Conservation (phyloP, 345 rosid species). For the Sonneratia alba region DNA sequence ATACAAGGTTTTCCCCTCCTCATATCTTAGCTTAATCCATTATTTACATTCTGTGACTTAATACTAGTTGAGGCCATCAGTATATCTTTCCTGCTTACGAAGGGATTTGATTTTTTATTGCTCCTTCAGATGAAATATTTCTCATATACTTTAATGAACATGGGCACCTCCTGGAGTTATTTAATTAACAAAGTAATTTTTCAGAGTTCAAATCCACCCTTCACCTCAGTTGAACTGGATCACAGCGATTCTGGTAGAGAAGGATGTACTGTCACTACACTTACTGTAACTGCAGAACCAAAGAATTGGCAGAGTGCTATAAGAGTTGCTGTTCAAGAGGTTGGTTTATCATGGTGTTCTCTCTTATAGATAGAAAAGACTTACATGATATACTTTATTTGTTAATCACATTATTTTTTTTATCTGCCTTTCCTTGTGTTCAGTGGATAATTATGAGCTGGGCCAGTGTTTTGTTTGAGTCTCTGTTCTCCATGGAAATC, state of each 20-base stretch:
- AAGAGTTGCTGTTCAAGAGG: slow-evolving; percentile 97
- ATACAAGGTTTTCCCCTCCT: slow-evolving; percentile 57
- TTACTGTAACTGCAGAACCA: slow-evolving; percentile 97
- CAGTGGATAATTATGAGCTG: too few relatives aligned
- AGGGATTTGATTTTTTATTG: not conserved
- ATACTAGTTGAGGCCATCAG: not conserved
- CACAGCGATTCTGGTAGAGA: slow-evolving; percentile 99
- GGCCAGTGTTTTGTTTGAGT: not conserved
- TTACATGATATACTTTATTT: not conserved
- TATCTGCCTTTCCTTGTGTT: too few relatives aligned
- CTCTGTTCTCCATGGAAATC: not conserved
- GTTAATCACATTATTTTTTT: not conserved
- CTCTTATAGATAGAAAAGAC: not conserved
- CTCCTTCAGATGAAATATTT: not conserved
- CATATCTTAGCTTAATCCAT: not conserved
- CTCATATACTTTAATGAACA: not conserved
- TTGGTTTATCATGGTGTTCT: slow-evolving; percentile 23
- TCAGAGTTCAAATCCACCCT: slow-evolving; percentile 99
- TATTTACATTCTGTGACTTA: not conserved
- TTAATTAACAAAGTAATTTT: slow-evolving; percentile 9
- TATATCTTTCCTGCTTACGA: not conserved
- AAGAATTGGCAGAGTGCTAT: slow-evolving; percentile 94
- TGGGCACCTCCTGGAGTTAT: not conserved
- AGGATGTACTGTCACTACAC: slow-evolving; percentile 99
- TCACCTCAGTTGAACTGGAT: slow-evolving; percentile 96